These are phyloP conservation scores for Rosa persica DNA, from an alignment of 306 rosid species.

Conservation along the genomic window DNA sequence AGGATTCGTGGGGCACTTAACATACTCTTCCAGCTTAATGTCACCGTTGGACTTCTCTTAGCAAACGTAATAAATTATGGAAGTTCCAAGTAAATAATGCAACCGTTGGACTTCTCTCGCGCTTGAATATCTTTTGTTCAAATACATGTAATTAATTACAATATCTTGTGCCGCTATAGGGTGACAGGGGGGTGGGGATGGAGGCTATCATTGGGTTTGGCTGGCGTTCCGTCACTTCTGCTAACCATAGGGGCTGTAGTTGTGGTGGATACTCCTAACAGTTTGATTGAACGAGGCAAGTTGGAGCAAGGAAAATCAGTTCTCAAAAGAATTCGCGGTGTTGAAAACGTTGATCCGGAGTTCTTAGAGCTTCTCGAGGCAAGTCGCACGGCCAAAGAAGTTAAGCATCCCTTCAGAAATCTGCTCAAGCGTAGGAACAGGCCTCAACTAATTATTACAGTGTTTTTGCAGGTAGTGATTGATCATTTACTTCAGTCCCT, in stretches of 20 bases:
- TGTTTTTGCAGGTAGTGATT: slow-evolving; percentile 47
- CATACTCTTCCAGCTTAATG: slow-evolving; percentile 71
- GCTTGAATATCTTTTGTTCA: neutral
- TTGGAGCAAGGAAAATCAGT: slow-evolving; percentile 65
- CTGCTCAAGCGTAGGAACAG: slow-evolving; percentile 54
- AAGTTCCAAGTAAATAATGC: slow-evolving; percentile 52
- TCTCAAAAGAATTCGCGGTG: slow-evolving; percentile 62
- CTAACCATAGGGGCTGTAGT: slow-evolving; percentile 64
- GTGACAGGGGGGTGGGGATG: slow-evolving; percentile 81
- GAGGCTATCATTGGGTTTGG: slow-evolving; percentile 79
- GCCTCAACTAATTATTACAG: slow-evolving; percentile 69
- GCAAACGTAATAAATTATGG: slow-evolving; percentile 65
- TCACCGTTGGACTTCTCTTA: slow-evolving; percentile 77
- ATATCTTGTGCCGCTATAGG: neutral
- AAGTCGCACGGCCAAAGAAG: slow-evolving; percentile 53
- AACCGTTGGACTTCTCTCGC: neutral
- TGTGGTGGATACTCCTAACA: slow-evolving; percentile 82
- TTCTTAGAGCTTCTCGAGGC: slow-evolving; percentile 66
- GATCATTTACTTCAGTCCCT: neutral
- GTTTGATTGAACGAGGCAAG: slow-evolving; percentile 72
- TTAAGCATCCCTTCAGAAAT: slow-evolving; percentile 72
- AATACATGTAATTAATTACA: neutral
- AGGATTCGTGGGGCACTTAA: slow-evolving; percentile 85
- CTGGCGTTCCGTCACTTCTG: slow-evolving; percentile 68
- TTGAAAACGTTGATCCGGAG: slow-evolving; percentile 65